Base-by-base conservation (phyloP, 75 land plant species). In the Ceratopteris richardii region DNA sequence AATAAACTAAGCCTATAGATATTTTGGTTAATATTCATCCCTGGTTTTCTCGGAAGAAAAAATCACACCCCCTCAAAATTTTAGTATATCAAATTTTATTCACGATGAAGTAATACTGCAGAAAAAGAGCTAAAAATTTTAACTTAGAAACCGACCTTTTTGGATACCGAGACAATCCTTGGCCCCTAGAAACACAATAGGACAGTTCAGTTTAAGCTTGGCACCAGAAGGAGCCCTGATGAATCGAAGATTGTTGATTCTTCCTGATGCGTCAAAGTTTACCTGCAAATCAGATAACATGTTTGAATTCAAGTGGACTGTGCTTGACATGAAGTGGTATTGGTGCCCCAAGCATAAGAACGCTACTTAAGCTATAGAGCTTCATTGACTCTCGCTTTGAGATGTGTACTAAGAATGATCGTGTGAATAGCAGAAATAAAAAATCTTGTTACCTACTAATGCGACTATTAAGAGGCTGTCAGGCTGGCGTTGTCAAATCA, bases 191-290 rank as follows among this genome's bases (percentile, higher is more conserved):
- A 46, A 6, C 22, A 46, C 50, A 46, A 46, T 5, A 5, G 50
- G 50, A 14, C 50, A 46, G 17, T 46, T 46, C 14, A 46, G 14
- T 17, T 46, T 46, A 5, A 46, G 18, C 17, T 46, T 46, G 3
- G 17, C 14, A 18, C 50, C 50, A 18, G 18, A 5, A 21, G 22
- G 22, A 2, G 14, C 50, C 22, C 22, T 46, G 18, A 46, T 21
- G 50, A 46, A 46, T 46, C 50, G 50, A 21, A 46, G 50, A 46
- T 46, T 46, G 5, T 5, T 46, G 14, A 46, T 46, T 21, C 50
- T 46, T 5, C 50, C 50, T 5, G 18, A 18, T 5, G 4, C 14
- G 17, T 46, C 50, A 46, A 46, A 46, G 14, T 46, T 46, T 5
- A 46, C 50, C 50, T 46, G 50, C 50, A 46, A 18, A 46, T n/a